Conservation (phyloP, 1,139 yeast species). For the Taphrina pruni region DNA sequence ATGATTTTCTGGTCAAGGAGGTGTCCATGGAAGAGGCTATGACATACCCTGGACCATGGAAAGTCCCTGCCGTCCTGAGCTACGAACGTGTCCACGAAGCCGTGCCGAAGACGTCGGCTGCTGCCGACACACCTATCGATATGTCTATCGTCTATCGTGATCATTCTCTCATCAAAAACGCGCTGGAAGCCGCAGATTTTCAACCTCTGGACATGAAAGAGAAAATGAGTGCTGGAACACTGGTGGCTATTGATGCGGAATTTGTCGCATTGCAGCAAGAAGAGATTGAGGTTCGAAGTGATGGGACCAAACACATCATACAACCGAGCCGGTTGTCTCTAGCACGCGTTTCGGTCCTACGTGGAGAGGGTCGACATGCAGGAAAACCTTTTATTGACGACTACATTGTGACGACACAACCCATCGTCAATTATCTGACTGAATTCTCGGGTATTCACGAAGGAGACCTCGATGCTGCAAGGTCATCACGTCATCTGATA, state of each 20-base stretch:
- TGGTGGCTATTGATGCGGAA: constrained; percentile 96
- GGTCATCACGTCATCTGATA: constrained; percentile 73
- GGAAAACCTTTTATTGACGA: constrained; percentile 93
- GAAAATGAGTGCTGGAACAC: constrained; percentile 60
- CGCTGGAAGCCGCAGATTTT: constrained; percentile 21
- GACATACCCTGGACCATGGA: constrained; percentile 76
- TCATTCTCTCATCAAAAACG: constrained; percentile 73
- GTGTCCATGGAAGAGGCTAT: constrained; percentile 72
- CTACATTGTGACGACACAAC: constrained; percentile 75
- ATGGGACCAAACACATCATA: constrained; percentile 70
- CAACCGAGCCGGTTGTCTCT: constrained; percentile 78
- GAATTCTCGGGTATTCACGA: constrained; percentile 90
- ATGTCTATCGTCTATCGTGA: constrained; percentile 59
- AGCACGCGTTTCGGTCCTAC: constrained; percentile 85
- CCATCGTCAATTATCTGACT: constrained; percentile 79
- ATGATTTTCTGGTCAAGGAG: constrained; percentile 87
- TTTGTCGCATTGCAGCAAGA: constrained; percentile 85
- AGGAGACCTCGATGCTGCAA: constrained; percentile 80
- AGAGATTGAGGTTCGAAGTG: constrained; percentile 73
- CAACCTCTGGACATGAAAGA: constrained; percentile 19
- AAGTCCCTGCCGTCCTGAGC: constrained; percentile 74
- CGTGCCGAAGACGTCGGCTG: neutral
- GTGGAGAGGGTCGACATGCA: constrained; percentile 71
- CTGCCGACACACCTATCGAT: constrained; percentile 26
- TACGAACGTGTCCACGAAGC: constrained; percentile 53